These are phyloP conservation scores for Rhodosporidiobolus odoratus DNA, from an alignment of 768 basidiomycete species.

Conservation along the genomic window DNA sequence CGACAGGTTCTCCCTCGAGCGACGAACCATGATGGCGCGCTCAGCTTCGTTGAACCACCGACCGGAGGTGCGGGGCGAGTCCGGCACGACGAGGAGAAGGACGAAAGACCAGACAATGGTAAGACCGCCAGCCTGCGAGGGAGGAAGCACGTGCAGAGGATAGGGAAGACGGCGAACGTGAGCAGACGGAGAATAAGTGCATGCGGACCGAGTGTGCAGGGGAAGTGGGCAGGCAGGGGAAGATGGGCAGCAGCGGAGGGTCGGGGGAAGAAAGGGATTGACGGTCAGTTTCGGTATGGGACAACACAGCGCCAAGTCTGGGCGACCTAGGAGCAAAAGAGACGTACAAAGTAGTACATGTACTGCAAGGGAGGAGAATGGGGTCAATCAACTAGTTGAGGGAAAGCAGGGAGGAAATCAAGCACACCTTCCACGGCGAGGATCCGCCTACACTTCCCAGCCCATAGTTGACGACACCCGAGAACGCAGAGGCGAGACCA, in stretches of 20 bases:
- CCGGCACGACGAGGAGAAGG: conserved; percentile 45
- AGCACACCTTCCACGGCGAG: conserved; percentile 43
- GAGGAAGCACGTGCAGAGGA: background rate
- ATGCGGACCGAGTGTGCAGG: too few relatives aligned
- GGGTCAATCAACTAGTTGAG: too few relatives aligned
- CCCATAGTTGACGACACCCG: conserved; percentile 48
- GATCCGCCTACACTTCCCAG: conserved; percentile 42
- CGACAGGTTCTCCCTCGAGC: conserved; percentile 39
- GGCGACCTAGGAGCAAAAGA: conserved; percentile 2
- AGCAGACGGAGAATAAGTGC: too few relatives aligned
- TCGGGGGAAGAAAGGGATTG: background rate
- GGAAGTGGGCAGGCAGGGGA: too few relatives aligned
- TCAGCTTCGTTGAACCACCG: conserved; percentile 45
- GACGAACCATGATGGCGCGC: conserved; percentile 37
- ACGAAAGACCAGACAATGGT: conserved; percentile 46
- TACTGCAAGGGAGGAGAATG: conserved; percentile 9
- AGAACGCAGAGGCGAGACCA: conserved; percentile 47
- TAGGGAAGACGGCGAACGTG: too few relatives aligned
- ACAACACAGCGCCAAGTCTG: background rate
- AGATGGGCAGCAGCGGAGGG: background rate
- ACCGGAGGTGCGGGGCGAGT: conserved; percentile 42
- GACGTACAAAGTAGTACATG: conserved; percentile 33
- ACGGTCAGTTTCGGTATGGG: background rate
- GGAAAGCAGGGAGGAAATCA: background rate
- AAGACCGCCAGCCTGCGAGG: conserved; percentile 41